phyloP scores from a whole-genome alignment of 352 stramenopile genomes.

The Phytophthora boehmeriae region DNA sequence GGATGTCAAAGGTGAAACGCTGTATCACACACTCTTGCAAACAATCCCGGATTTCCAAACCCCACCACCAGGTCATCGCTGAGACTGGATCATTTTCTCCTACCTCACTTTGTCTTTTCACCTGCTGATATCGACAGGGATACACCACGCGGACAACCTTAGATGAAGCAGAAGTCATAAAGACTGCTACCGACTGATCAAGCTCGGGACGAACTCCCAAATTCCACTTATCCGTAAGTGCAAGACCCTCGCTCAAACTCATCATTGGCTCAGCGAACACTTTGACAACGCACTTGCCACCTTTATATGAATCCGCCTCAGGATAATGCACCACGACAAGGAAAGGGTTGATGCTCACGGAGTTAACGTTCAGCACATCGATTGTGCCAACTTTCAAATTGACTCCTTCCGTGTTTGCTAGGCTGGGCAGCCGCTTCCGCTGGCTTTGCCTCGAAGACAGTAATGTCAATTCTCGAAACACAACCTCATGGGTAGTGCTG shows the following conservation, averaged over 20 bases:
- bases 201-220: conserved; percentile 9
- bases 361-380: conserved; percentile 22
- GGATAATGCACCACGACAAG: conserved; percentile 28
- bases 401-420: conserved; percentile 20
- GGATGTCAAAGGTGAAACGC: conserved; percentile 29
- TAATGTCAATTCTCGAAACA: conserved; percentile 42
- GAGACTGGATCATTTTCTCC: not conserved
- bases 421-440: conserved; percentile 17
- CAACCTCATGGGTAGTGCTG: conserved; percentile 25
- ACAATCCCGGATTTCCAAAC: conserved; percentile 52
- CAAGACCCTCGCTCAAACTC: conserved; percentile 27
- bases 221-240: conserved; percentile 45
- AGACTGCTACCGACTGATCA: conserved; percentile 16
- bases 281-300: conserved; percentile 27
- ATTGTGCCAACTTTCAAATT: conserved; percentile 15
- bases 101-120: not conserved
- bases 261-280: conserved; percentile 43
- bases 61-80: conserved; percentile 17
- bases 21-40: conserved; percentile 27
- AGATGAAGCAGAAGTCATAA: conserved; percentile 11
- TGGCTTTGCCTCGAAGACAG: conserved; percentile 24
- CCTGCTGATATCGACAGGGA: conserved; percentile 6
- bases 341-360: conserved; percentile 32
- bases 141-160: conserved; percentile 24
- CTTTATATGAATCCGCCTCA: conserved; percentile 11